These are phyloP conservation scores for Podaxis sp. DNA, from an alignment of 768 basidiomycete genomes.

Conservation along the genomic window DNA sequence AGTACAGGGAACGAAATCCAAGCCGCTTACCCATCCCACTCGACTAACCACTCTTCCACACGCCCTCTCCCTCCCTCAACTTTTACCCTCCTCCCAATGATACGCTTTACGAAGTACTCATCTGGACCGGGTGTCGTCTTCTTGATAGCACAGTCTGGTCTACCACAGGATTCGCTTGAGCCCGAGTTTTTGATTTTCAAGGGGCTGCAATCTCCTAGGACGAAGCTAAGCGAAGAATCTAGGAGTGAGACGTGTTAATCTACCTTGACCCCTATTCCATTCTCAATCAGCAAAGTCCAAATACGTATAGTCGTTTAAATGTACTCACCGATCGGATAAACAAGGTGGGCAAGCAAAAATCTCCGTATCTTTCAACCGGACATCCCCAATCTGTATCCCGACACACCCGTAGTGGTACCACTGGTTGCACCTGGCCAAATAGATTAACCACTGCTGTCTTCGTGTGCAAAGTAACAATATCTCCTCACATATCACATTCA, in stretches of 20 bases:
- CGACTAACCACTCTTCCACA: slow-evolving; percentile 29
- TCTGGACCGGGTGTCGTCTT: background rate
- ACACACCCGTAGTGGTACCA: slow-evolving; percentile 56
- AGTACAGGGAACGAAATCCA: background rate
- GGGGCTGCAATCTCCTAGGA: slow-evolving; percentile 4
- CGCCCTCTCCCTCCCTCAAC: slow-evolving; percentile 20
- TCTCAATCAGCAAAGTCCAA: background rate
- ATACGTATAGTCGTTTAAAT: background rate
- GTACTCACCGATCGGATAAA: slow-evolving; percentile 26
- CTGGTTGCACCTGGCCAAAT: slow-evolving; percentile 31
- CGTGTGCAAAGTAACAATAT: background rate
- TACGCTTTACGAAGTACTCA: slow-evolving; percentile 31
- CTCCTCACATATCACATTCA: slow-evolving; percentile 25
- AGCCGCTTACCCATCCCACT: slow-evolving; percentile 36
- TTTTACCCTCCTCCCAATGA: slow-evolving; percentile 29
- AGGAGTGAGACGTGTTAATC: background rate
- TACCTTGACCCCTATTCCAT: slow-evolving; percentile 8
- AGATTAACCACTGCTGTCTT: background rate
- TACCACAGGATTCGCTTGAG: slow-evolving; percentile 18
- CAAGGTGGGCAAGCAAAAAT: slow-evolving; percentile 45
- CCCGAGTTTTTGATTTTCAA: slow-evolving; percentile 1
- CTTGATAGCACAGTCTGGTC: slow-evolving; percentile 29
- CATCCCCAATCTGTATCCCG: slow-evolving; percentile 34
- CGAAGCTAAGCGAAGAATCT: background rate
- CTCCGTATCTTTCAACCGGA: slow-evolving; percentile 28